phyloP scores from a whole-genome alignment of 1,139 yeast genomes.

The Zygoascus sp. region DNA sequence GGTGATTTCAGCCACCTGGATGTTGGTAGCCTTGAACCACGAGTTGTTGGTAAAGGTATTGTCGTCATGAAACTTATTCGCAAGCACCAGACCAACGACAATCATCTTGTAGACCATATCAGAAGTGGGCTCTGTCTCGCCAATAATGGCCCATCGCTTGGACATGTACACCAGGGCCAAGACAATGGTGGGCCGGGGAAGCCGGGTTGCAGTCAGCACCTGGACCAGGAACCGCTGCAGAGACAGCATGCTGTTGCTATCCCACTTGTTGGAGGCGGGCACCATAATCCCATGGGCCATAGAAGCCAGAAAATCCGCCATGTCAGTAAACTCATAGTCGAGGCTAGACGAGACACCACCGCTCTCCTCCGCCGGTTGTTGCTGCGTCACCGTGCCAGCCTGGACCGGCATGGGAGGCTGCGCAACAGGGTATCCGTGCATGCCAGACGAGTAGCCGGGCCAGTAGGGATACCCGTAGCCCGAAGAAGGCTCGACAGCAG shows the following conservation, averaged over 20 bases:
- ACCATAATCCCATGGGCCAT: constrained; percentile 58
- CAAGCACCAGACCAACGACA: constrained; percentile 69
- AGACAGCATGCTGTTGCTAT: constrained; percentile 22
- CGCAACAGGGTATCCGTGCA: constrained; percentile 12
- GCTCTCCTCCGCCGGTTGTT: not conserved
- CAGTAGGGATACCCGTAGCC: constrained; percentile 7
- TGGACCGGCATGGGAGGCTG: constrained; percentile 8
- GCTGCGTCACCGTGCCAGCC: constrained; percentile 3
- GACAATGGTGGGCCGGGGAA: constrained; percentile 76
- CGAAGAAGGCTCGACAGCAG: constrained; percentile 6
- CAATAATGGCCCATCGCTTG: constrained; percentile 39
- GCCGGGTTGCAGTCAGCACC: constrained; percentile 82
- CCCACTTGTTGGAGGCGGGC: constrained; percentile 13
- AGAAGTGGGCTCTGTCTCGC: constrained; percentile 25
- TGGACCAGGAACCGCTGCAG: constrained; percentile 60
- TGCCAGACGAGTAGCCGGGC: constrained; percentile 5
- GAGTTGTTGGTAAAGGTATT: constrained; percentile 92
- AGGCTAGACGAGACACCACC: constrained; percentile 77
- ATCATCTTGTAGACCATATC: constrained; percentile 53
- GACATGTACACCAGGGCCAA: constrained; percentile 72
- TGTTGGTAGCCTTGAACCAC: constrained; percentile 93
- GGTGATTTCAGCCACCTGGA: constrained; percentile 58
- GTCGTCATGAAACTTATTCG: constrained; percentile 94
- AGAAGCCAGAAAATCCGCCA: constrained; percentile 72
- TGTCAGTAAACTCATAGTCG: constrained; percentile 70